Conservation (phyloP, 1,139 yeast species). For the Lodderomyces elongisporus region DNA sequence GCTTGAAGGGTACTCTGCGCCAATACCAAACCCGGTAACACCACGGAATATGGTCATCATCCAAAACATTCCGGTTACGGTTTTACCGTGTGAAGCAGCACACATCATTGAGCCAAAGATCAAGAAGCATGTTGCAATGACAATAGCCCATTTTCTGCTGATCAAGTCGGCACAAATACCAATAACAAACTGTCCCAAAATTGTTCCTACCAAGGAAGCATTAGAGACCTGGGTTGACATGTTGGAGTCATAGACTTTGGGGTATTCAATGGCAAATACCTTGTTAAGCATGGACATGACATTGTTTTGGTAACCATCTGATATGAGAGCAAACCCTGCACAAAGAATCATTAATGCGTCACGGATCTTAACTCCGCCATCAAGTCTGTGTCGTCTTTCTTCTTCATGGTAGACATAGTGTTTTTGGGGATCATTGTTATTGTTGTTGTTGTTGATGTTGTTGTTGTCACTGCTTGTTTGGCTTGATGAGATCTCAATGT, state of each 20-base stretch:
- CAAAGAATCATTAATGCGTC: constrained; percentile 37
- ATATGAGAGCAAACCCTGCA: constrained; percentile 48
- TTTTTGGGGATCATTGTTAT: no score
- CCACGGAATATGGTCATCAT: constrained; percentile 64
- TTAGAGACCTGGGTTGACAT: constrained; percentile 47
- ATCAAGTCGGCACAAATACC: constrained; percentile 44
- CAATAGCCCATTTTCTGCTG: constrained; percentile 45
- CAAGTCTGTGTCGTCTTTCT: constrained; percentile 27
- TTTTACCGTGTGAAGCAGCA: constrained; percentile 45
- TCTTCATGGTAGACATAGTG: constrained; percentile 32
- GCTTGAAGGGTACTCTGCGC: constrained; percentile 73
- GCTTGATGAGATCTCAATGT: not conserved
- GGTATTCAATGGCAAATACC: constrained; percentile 29
- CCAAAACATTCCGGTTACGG: constrained; percentile 54
- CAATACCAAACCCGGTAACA: constrained; percentile 68
- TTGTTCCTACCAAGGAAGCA: constrained; percentile 46
- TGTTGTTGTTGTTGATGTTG: constrained; percentile 2
- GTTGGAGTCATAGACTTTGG: constrained; percentile 26
- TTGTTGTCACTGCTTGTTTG: no score
- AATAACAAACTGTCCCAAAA: constrained; percentile 44
- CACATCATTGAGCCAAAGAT: constrained; percentile 43
- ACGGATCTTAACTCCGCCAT: constrained; percentile 22
- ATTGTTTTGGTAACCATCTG: constrained; percentile 51
- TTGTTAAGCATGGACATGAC: constrained; percentile 45
- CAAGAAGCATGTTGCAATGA: constrained; percentile 40